phyloP scores from a whole-genome alignment of 176 grass and related monocot genomes.

The Hsuehochloa calcarea region DNA sequence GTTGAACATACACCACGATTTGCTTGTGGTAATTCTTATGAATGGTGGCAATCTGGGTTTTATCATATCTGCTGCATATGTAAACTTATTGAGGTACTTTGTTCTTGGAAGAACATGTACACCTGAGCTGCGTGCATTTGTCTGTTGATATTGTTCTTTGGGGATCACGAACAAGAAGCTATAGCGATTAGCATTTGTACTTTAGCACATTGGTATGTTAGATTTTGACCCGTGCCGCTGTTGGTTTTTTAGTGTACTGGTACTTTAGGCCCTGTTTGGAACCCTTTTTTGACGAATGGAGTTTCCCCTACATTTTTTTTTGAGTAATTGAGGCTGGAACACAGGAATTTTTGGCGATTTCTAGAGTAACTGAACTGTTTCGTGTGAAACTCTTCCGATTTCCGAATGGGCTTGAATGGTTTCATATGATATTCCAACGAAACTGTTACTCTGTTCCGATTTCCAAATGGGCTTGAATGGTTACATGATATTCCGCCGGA shows the following conservation, averaged over 20 bases:
- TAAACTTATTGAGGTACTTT: not conserved
- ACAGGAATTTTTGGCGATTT: too few relatives aligned
- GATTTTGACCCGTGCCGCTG: not conserved
- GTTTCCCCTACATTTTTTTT: too few relatives aligned
- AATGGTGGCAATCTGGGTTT: not conserved
- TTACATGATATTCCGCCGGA: too few relatives aligned
- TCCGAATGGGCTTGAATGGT: too few relatives aligned
- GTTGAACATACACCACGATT: not conserved
- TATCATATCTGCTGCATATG: not conserved
- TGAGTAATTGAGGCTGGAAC: too few relatives aligned
- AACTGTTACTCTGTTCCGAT: too few relatives aligned
- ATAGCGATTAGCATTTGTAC: not conserved
- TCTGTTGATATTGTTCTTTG: not conserved
- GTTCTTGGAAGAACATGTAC: not conserved
- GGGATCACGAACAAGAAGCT: not conserved
- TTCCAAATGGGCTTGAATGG: too few relatives aligned
- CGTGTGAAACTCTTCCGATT: too few relatives aligned
- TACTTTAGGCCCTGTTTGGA: not conserved
- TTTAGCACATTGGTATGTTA: not conserved
- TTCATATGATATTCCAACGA: too few relatives aligned
- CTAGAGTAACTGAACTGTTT: too few relatives aligned
- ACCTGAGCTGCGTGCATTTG: not conserved
- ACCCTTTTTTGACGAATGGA: too few relatives aligned
- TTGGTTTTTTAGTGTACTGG: not conserved
- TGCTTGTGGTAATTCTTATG: not conserved